A percentile compares a stretch with the other conserved stretches of the same genome.
phyloP scores from a whole-genome alignment of 257 asterid genomes.

The Ballota nigra region DNA sequence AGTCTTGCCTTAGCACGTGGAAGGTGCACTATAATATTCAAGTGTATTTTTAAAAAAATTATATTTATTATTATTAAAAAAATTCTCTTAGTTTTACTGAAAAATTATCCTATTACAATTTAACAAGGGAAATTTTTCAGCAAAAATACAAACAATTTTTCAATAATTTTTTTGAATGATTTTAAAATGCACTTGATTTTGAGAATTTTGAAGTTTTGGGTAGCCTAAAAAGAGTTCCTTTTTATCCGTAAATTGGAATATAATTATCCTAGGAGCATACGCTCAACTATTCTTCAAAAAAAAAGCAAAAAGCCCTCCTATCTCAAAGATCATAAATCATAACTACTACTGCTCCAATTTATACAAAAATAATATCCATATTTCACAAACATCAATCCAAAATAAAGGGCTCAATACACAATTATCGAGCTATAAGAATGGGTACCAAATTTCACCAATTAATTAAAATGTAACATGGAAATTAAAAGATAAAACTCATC shows the following conservation, averaged over 20 bases:
- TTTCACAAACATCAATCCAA: neutral
- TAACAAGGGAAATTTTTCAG: no score
- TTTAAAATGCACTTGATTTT: no score
- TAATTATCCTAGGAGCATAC: neutral
- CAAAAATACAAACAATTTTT: no score
- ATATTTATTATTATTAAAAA: no score
- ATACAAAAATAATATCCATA: neutral
- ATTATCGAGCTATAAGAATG: neutral
- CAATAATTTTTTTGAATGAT: no score
- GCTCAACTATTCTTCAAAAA: no score
- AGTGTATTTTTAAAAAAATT: no score
- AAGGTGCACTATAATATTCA: no score
- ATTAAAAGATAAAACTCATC: neutral
- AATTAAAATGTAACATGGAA: neutral
- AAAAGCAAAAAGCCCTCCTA: neutral
- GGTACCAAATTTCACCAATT: neutral
- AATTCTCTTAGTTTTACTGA: no score
- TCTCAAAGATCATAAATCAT: neutral
- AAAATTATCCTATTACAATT: no score
- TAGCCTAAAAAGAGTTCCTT: neutral
- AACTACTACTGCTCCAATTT: no score
- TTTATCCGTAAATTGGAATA: neutral
- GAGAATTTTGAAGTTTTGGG: neutral
- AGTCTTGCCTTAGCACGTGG: no score
- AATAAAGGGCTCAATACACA: neutral